A percentile compares a stretch with the other conserved stretches of the same genome.
Evolutionary conservation across 1,284 basidiomycete genomes (phyloP).

Genomic region (Wolfiporia cocos): DNA sequence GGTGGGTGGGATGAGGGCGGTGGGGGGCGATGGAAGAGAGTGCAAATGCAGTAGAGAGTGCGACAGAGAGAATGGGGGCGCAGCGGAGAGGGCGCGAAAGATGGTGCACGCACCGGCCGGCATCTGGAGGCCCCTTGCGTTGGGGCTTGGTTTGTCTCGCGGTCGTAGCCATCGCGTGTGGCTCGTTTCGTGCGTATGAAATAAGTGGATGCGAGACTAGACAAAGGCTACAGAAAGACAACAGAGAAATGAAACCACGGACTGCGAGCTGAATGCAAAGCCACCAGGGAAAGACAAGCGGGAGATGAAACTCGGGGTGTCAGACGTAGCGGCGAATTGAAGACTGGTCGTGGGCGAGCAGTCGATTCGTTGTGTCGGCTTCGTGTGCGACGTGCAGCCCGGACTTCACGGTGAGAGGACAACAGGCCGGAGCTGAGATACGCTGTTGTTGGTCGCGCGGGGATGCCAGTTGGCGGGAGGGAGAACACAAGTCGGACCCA

Average conservation of each 20-base stretch:
- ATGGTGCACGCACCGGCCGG: constrained; percentile 43
- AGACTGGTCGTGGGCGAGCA: background rate
- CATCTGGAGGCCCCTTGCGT: constrained; percentile 51
- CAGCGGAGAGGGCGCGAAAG: constrained; percentile 12
- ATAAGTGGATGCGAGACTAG: constrained; percentile 13
- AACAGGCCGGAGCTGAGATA: no score
- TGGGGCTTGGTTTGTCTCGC: constrained; percentile 52
- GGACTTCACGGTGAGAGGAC: no score
- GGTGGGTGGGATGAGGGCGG: constrained; percentile 7
- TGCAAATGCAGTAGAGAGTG: no score
- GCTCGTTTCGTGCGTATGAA: constrained; percentile 3
- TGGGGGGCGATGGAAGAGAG: no score
- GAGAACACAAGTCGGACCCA: no score
- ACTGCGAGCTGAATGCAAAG: no score
- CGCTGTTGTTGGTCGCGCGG: no score
- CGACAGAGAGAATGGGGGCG: constrained; percentile 7
- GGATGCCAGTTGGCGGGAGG: no score
- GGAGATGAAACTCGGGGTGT: background rate
- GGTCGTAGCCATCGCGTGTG: constrained; percentile 47
- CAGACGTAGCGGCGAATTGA: background rate
- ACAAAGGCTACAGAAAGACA: constrained; percentile 17
- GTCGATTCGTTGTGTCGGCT: no score
- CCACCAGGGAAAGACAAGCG: constrained; percentile 3
- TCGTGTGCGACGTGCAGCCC: no score
- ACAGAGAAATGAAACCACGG: constrained; percentile 1